Evolutionary conservation across 2,329 filamentous ascomycete species (phyloP).

Genomic region (Bertia moriformis): DNA sequence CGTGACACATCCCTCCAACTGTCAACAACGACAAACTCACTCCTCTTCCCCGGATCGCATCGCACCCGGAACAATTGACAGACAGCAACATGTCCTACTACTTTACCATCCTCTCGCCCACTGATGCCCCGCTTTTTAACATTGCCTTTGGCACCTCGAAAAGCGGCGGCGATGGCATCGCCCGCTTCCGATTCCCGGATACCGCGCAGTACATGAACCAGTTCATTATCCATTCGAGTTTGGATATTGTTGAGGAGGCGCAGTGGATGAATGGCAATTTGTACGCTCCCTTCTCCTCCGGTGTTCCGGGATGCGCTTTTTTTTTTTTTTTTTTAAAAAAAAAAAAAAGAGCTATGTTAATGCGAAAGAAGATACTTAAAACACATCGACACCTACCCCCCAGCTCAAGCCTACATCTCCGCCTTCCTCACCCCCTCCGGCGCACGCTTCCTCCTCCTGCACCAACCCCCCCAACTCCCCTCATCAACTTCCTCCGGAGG

Average conservation of each 20-base stretch:
- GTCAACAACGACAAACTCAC: no score
- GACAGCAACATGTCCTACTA: conserved; percentile 63
- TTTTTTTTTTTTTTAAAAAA: conserved; percentile 5
- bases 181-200: conserved; percentile 42
- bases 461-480: conserved; percentile 38
- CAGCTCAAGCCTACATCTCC: conserved; percentile 52
- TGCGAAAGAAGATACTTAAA: conserved; percentile 47
- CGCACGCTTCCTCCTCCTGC: conserved; percentile 57
- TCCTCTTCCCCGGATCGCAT: no score
- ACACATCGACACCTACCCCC: conserved; percentile 46
- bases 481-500: background rate
- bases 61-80: no score
- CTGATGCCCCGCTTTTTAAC: conserved; percentile 59
- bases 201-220: conserved; percentile 60
- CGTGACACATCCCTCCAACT: no score
- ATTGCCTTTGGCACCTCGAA: conserved; percentile 65
- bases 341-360: background rate
- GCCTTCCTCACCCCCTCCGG: conserved; percentile 47
- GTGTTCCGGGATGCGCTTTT: background rate
- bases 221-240: conserved; percentile 58
- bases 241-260: conserved; percentile 62
- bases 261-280: conserved; percentile 54
- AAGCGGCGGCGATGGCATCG: conserved; percentile 54
- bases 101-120: conserved; percentile 59
- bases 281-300: conserved; percentile 19